Conservation (phyloP, 495 filamentous ascomycete genomes). For the Penicillium samsonianum region DNA sequence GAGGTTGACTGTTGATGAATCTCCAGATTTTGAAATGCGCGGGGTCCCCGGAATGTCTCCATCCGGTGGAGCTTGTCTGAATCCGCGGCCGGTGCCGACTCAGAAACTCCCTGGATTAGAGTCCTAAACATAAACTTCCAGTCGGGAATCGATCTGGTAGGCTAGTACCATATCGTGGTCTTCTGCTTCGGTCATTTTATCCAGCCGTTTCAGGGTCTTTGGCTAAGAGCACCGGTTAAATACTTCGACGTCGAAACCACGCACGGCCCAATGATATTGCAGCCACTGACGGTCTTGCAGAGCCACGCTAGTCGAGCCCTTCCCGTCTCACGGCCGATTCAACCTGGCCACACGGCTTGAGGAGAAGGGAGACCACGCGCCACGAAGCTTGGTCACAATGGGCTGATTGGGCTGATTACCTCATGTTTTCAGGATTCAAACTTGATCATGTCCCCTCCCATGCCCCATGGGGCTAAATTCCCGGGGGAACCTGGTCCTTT, state of each 20-base stretch:
- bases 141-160: not conserved
- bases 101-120: not conserved
- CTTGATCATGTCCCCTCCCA: not conserved
- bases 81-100: not conserved
- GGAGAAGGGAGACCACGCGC: not conserved
- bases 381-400: conserved; percentile 14
- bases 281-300: conserved; percentile 4
- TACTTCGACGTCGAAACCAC: not conserved
- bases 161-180: not conserved
- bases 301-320: conserved; percentile 6
- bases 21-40: conserved; percentile 9
- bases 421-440: not conserved
- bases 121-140: not conserved
- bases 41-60: conserved; percentile 16
- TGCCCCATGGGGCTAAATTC: conserved; percentile 19
- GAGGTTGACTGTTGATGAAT: not conserved
- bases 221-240: conserved; percentile 7
- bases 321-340: conserved; percentile 6
- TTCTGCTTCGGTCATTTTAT: not conserved
- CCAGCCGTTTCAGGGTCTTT: not conserved
- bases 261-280: conserved; percentile 3
- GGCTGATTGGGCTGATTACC: conserved; percentile 5
- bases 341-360: not conserved
- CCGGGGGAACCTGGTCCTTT: conserved; percentile 8
- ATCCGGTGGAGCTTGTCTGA: not conserved